These are phyloP conservation scores for Dacryopinax spathularia DNA, from an alignment of 768 basidiomycete genomes.

Conservation along the genomic window DNA sequence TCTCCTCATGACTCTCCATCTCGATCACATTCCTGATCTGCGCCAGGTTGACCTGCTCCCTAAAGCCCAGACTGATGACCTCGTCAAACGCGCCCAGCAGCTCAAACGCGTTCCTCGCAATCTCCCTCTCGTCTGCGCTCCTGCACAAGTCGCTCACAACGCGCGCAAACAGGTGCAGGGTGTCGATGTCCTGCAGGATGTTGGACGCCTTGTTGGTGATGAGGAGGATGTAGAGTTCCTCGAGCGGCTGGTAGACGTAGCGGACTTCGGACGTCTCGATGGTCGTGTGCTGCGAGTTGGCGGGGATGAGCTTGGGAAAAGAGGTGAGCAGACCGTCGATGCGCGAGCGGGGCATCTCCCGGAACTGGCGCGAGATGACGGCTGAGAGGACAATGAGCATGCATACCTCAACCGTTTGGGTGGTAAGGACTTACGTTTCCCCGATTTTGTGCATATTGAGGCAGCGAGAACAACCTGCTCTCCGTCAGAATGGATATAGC, in stretches of 20 bases:
- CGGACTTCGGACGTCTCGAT: constrained; percentile 90
- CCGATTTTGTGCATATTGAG: constrained; percentile 88
- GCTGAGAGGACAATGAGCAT: constrained; percentile 34
- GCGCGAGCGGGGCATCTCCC: constrained; percentile 78
- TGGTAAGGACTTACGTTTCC: constrained; percentile 52
- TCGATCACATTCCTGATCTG: constrained; percentile 33
- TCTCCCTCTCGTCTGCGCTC: constrained; percentile 76
- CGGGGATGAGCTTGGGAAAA: constrained; percentile 93
- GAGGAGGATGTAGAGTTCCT: constrained; percentile 90
- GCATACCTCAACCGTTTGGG: background rate
- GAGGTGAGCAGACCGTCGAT: constrained; percentile 93
- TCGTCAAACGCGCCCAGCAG: constrained; percentile 93
- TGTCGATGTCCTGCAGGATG: constrained; percentile 95
- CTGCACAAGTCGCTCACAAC: constrained; percentile 86
- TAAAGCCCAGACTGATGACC: constrained; percentile 70
- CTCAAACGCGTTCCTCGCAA: constrained; percentile 81
- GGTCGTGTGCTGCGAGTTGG: constrained; percentile 90
- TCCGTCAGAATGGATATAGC: background rate
- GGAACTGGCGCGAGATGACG: constrained; percentile 90
- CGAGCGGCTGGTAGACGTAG: constrained; percentile 91
- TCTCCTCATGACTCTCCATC: constrained; percentile 37
- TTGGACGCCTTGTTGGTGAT: constrained; percentile 99
- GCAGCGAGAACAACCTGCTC: constrained; percentile 78
- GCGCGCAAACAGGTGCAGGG: constrained; percentile 83
- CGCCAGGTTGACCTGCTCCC: constrained; percentile 31